Base-by-base conservation (phyloP, 257 asterid species). In the Nicotiana attenuata region DNA sequence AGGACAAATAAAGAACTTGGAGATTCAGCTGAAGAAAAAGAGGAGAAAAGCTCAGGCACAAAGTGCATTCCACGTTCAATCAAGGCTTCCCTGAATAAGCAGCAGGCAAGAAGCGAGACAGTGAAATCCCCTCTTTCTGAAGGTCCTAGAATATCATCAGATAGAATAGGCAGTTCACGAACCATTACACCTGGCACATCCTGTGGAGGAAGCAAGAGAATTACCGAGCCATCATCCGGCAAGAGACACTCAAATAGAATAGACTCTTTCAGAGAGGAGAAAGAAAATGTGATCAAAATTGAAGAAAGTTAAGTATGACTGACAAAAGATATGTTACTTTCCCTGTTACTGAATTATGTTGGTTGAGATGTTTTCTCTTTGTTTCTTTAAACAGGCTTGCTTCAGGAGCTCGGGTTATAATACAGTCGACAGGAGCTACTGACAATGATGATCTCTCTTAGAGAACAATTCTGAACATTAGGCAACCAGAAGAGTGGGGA, bases 351-450 rank as follows among this genome's bases (percentile, higher is more conserved):
- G 83, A 60, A 86, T 87, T 89, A 75, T 26, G 76, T 68, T 45
- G 84, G 78, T 86, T 93, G 93, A 91, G 80, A 53, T 76, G 35
- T 59, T 47, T 17, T 65, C 41, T 55, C 41, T 55, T 65, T 19
- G 28, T 28, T 84, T 87, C 50, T 83, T 31, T 41, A 56, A 83
- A 85, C 96, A 93, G 97, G 97, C 98, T 95, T 92, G 92, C 98
- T 91, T 93, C 97, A 82, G 99, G 99, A 92, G 98, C 99, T 89
- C 92, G 96, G 92, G 90, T 93, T 88, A 91, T 95, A 91, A 93
- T 93, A 81, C 94, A 95, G 81, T 90, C 97, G 63, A 85, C 81
- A 73, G 89, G 85, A 85, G 83, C 89, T 52, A 65, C 82, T 17
- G 91, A 89, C 45, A 14, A 60, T 16, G 45, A 78, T 38, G 71